Evolutionary conservation across 305 asterid genomes (phyloP).

Genomic region (Fraxinus floribunda): DNA sequence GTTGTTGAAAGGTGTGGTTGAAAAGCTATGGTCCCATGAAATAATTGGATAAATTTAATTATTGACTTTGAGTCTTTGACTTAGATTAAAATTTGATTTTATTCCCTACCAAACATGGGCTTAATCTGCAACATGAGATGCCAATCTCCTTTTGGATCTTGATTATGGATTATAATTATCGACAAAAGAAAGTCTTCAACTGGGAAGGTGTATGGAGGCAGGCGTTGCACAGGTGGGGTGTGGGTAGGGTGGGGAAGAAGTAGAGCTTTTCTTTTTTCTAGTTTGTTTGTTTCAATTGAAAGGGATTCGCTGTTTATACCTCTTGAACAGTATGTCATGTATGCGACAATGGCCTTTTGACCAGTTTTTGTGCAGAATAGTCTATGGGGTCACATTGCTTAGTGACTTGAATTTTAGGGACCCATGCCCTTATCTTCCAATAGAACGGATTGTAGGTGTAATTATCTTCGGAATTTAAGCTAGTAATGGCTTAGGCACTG

Average conservation of each 20-base stretch:
- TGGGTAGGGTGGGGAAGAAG: not conserved
- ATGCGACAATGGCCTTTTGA: not conserved
- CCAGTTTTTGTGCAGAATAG: not conserved
- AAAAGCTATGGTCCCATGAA: not conserved
- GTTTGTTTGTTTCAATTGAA: too few species aligned
- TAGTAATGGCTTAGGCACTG: not conserved
- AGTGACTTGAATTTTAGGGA: not conserved
- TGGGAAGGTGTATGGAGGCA: not conserved
- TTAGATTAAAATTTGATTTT: too few species aligned
- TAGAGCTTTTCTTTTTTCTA: too few species aligned
- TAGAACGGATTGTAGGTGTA: not conserved
- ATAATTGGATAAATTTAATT: not conserved
- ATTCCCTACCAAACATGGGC: not conserved
- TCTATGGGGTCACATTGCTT: not conserved
- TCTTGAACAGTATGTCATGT: not conserved
- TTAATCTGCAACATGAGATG: not conserved
- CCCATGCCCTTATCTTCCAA: not conserved
- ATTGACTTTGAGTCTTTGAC: not conserved
- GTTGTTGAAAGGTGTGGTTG: not conserved
- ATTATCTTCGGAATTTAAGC: not conserved
- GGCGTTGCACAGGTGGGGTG: not conserved
- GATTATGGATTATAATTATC: not conserved
- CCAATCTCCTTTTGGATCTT: not conserved
- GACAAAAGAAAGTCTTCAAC: not conserved
- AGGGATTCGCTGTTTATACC: not conserved